Conservation (phyloP, 1,284 basidiomycete genomes). For the Microbotryum scabiosae region DNA sequence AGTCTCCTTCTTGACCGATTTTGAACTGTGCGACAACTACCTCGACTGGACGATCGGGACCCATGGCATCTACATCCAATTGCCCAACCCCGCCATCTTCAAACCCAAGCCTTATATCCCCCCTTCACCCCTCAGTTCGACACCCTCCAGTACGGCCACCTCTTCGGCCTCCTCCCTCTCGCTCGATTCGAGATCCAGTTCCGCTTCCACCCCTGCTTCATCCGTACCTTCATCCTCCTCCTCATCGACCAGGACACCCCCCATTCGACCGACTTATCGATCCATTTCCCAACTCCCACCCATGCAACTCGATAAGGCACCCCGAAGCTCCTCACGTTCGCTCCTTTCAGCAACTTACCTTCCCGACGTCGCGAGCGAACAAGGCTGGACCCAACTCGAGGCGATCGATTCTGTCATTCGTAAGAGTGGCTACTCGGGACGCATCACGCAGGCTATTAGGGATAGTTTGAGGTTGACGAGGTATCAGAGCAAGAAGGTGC, state of each 20-base stretch:
- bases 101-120: slow-evolving; percentile 32
- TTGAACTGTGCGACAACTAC: slow-evolving; percentile 74
- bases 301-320: slow-evolving; percentile 6
- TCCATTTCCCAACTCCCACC: slow-evolving; percentile 22
- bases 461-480: slow-evolving; percentile 65
- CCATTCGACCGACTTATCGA: slow-evolving; percentile 5
- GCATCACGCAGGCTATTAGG: slow-evolving; percentile 73
- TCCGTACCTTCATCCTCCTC: slow-evolving; percentile 1
- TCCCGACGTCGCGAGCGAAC: slow-evolving; percentile 84
- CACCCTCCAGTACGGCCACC: slow-evolving; percentile 15
- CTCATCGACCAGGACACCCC: not conserved
- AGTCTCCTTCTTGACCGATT: slow-evolving; percentile 84
- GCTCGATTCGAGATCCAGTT: too few species aligned
- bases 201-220: not conserved
- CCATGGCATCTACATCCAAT: slow-evolving; percentile 85
- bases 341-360: slow-evolving; percentile 79
- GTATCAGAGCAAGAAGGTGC: slow-evolving; percentile 73
- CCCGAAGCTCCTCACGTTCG: slow-evolving; percentile 12
- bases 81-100: slow-evolving; percentile 58
- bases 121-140: slow-evolving; percentile 59
- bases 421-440: slow-evolving; percentile 78
- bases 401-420: slow-evolving; percentile 82
- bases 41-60: slow-evolving; percentile 86
- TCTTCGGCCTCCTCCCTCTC: slow-evolving; percentile 2
- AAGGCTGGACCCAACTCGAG: slow-evolving; percentile 85